These are phyloP conservation scores for Aspergillus proliferans DNA, from an alignment of 2,329 filamentous ascomycete genomes.

Conservation along the genomic window DNA sequence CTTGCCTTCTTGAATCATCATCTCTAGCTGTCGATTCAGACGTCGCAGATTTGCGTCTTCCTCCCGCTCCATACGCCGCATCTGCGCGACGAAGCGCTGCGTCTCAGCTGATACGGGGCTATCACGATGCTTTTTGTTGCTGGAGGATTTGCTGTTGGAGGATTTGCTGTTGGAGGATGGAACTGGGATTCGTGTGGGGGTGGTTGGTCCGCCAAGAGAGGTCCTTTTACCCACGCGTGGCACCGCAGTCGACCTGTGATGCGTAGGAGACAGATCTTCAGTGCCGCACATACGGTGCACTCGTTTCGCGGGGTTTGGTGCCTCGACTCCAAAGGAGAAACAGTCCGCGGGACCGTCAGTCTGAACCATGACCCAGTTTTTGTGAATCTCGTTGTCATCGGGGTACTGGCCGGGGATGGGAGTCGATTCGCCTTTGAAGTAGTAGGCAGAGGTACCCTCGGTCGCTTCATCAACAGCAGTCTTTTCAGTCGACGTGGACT, in stretches of 20 bases:
- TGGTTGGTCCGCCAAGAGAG: slow-evolving; percentile 11
- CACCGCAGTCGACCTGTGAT: slow-evolving; percentile 20
- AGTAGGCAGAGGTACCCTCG: slow-evolving; percentile 14
- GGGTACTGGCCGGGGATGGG: slow-evolving; percentile 52
- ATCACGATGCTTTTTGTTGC: slow-evolving; percentile 23
- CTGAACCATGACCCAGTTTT: slow-evolving; percentile 65
- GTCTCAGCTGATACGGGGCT: slow-evolving; percentile 52
- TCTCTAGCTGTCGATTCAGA: slow-evolving; percentile 71
- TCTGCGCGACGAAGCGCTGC: slow-evolving; percentile 64
- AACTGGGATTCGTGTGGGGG: slow-evolving; percentile 18
- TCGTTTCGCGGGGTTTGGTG: slow-evolving; percentile 14
- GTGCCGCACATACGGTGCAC: slow-evolving; percentile 13
- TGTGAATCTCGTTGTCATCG: slow-evolving; percentile 48
- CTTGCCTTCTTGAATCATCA: slow-evolving; percentile 83
- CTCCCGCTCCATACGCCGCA: slow-evolving; percentile 66
- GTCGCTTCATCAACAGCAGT: slow-evolving; percentile 13
- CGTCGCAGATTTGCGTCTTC: slow-evolving; percentile 72
- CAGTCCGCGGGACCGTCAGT: slow-evolving; percentile 5
- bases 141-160: slow-evolving; percentile 19
- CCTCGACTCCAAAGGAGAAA: slow-evolving; percentile 7
- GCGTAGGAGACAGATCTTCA: slow-evolving; percentile 16
- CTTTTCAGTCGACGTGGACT: slow-evolving; percentile 14
- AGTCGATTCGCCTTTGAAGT: slow-evolving; percentile 24
- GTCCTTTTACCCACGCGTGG: slow-evolving; percentile 20
- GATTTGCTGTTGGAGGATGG: slow-evolving; percentile 19